A percentile compares a stretch with the other conserved stretches of the same genome.
Conservation (phyloP, 1,284 basidiomycete species). For the Cerioporus squamosus region DNA sequence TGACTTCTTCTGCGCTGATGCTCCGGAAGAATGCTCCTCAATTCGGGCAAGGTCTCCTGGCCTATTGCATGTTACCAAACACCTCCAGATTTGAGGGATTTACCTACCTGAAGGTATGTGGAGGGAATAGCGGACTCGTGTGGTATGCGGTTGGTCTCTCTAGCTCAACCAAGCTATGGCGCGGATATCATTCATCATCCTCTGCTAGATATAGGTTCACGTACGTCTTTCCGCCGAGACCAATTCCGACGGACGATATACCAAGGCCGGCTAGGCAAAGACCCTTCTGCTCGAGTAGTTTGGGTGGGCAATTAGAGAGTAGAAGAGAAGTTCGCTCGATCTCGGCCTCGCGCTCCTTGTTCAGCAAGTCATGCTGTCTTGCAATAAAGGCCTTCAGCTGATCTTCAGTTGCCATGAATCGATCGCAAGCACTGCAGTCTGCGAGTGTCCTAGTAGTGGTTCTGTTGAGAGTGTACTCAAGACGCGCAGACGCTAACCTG, state of each 20-base stretch:
- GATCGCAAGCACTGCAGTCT: too few relatives aligned
- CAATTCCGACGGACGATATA: slow-evolving; percentile 72
- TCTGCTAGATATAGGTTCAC: slow-evolving; percentile 24
- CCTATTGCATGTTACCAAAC: slow-evolving; percentile 18
- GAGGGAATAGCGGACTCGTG: slow-evolving; percentile 71
- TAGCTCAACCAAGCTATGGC: slow-evolving; percentile 78
- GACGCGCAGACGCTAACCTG: background rate
- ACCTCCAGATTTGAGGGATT: slow-evolving; percentile 2
- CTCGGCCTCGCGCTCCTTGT: slow-evolving; percentile 80
- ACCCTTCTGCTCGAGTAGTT: slow-evolving; percentile 87
- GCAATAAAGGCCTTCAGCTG: slow-evolving; percentile 68
- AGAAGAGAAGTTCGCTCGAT: slow-evolving; percentile 82
- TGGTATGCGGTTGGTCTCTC: slow-evolving; percentile 86
- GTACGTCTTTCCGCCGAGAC: slow-evolving; percentile 91
- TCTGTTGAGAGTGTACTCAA: too few relatives aligned
- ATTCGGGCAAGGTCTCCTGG: slow-evolving; percentile 83
- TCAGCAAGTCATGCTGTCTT: slow-evolving; percentile 71
- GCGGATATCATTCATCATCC: slow-evolving; percentile 29
- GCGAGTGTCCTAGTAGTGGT: too few relatives aligned
- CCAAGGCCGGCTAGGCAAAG: slow-evolving; percentile 80
- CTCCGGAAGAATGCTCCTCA: slow-evolving; percentile 64
- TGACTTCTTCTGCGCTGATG: slow-evolving; percentile 48
- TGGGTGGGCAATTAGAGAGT: slow-evolving; percentile 84
- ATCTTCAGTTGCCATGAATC: slow-evolving; percentile 39
- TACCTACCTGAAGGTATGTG: slow-evolving; percentile 80